Base-by-base conservation (phyloP, 257 asterid genomes). In the Voacanga thouarsii region DNA sequence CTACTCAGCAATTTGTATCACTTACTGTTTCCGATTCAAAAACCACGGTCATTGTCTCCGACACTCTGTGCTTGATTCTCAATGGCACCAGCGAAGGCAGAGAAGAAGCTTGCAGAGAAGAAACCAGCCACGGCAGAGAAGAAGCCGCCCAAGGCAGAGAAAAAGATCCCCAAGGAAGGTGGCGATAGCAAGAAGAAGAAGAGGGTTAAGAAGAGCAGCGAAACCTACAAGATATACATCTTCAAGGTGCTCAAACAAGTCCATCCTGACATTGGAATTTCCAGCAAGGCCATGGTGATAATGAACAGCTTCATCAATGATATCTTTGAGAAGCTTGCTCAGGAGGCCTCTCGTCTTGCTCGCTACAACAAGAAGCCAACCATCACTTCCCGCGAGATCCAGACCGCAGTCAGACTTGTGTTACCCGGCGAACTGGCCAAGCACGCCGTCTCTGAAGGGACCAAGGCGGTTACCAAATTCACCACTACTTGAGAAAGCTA, bases 291-390 rank as follows among this genome's bases (percentile, higher is more conserved):
- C 0, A 90, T 90, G 92, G 92, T 92, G 0, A 90, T 90, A 41
- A 88, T 90, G 95, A 90, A 90, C 89, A 88, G 91, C 69, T 90
- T 90, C 72, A 90, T 88, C 77, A 86, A 90, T 63, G 94, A 90
- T 57, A 90, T 90, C 4, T 90, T 90, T 68, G 92, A 90, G 90
- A 90, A 90, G 23, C 59, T 71, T 26, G 74, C 74, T 70, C 90
- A 84, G 79, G 96, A 87, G 69, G 41, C 87, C 2, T 90, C 94
- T 1, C 86, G 86, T 47, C 76, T 89, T 44, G 94, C 94, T 1
- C 74, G 94, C 79, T 86, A 86, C 81, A 89, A 89, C 70, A 89
- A 89, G 86, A 89, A 89, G 85, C 94, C 94, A 0, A 89, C 94
- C 0, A 88, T 89, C 23, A 88, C 94, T 2, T 86, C 91, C 0